These are phyloP conservation scores for Pseudozyma hubeiensis DNA, from an alignment of 1,284 basidiomycete genomes.

Conservation along the genomic window DNA sequence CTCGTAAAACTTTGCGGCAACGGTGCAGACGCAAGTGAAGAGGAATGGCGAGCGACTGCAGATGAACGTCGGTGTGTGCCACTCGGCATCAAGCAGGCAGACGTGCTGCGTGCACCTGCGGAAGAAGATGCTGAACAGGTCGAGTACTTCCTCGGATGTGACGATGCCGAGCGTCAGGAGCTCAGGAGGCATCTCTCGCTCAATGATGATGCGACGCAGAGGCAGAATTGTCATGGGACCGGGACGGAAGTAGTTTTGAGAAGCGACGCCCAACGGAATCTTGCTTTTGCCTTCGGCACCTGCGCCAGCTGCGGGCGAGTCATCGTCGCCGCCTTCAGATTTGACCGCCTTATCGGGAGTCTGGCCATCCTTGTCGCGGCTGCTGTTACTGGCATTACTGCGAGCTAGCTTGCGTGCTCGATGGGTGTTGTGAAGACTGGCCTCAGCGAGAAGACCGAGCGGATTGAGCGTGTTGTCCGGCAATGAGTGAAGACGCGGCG, in stretches of 20 bases:
- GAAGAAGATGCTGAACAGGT: slow-evolving; percentile 89
- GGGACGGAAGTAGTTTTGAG: slow-evolving; percentile 92
- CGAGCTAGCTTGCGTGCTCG: slow-evolving; percentile 35
- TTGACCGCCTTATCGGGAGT: slow-evolving; percentile 43
- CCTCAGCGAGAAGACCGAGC: slow-evolving; percentile 68
- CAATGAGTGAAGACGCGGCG: slow-evolving; percentile 69
- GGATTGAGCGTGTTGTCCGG: slow-evolving; percentile 68
- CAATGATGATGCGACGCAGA: slow-evolving; percentile 84
- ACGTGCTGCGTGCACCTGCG: slow-evolving; percentile 69
- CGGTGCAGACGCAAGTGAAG: slow-evolving; percentile 79
- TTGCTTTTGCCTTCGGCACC: slow-evolving; percentile 7
- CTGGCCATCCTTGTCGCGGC: slow-evolving; percentile 42
- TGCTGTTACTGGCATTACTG: slow-evolving; percentile 32
- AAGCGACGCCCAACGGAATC: slow-evolving; percentile 79
- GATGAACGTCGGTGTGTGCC: slow-evolving; percentile 67
- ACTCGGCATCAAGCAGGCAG: slow-evolving; percentile 64
- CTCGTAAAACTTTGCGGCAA: slow-evolving; percentile 89
- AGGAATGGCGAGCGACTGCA: slow-evolving; percentile 66
- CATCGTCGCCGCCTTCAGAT: slow-evolving; percentile 32
- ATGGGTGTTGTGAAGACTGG: slow-evolving; percentile 64
- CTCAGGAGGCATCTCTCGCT: slow-evolving; percentile 84
- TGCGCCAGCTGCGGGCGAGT: slow-evolving; percentile 13
- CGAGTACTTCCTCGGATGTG: slow-evolving; percentile 82
- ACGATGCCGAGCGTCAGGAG: slow-evolving; percentile 84
- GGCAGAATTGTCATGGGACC: slow-evolving; percentile 72